phyloP scores from a whole-genome alignment of 2,329 filamentous ascomycete species.

The Fusarium pininemorale region DNA sequence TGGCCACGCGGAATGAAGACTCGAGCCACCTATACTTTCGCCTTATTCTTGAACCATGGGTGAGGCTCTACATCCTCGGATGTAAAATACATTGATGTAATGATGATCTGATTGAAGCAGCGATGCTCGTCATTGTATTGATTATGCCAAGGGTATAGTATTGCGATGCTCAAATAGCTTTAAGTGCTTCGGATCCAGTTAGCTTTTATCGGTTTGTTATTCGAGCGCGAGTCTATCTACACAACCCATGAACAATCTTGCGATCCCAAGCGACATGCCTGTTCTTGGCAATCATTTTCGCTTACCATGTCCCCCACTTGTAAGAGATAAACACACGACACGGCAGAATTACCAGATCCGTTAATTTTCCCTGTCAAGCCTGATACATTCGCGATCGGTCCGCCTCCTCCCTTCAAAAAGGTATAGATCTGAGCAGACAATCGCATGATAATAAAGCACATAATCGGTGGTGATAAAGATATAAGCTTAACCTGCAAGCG shows the following conservation, averaged over 20 bases:
- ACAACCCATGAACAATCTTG: background rate
- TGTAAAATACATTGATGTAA: too few species aligned
- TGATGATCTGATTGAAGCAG: background rate
- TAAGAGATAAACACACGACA: background rate
- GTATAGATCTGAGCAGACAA: background rate
- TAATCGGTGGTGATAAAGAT: background rate
- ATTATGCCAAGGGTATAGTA: background rate
- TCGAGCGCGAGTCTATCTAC: background rate
- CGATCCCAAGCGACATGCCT: background rate
- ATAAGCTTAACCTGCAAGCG: slow-evolving; percentile 25
- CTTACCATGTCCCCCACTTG: background rate
- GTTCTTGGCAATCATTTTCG: background rate
- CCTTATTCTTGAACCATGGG: background rate
- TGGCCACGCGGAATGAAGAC: too few species aligned
- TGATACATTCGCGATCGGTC: background rate
- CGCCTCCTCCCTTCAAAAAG: background rate
- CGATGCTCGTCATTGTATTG: background rate
- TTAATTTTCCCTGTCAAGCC: background rate
- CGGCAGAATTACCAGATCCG: background rate
- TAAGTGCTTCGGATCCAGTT: background rate
- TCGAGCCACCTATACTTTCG: background rate
- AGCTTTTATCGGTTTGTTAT: background rate
- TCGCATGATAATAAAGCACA: background rate
- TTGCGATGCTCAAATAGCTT: background rate
- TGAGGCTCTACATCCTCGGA: background rate